A percentile compares a stretch with the other conserved stretches of the same genome.
These are phyloP conservation scores for Tanacetum coccineum DNA, from an alignment of 129 eudicot genomes.

Conservation along the genomic window DNA sequence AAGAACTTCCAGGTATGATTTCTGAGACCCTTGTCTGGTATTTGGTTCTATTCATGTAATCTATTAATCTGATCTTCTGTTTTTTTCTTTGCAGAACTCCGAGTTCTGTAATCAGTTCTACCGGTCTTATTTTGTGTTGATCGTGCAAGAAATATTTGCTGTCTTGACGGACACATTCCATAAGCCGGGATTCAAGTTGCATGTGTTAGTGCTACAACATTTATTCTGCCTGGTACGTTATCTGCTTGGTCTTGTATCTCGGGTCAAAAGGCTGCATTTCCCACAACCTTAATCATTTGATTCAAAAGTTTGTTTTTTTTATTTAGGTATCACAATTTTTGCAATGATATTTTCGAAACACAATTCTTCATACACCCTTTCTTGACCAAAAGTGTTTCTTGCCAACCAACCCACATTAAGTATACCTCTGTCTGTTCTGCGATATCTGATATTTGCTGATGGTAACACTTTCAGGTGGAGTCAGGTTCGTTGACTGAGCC, in stretches of 20 bases:
- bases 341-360: not conserved
- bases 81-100: constrained; percentile 50
- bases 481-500: constrained; percentile 79
- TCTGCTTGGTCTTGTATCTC: not conserved
- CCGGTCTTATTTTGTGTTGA: constrained; percentile 75
- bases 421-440: not conserved
- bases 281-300: too few relatives aligned
- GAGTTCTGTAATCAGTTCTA: constrained; percentile 88
- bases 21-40: not conserved
- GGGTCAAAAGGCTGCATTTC: not conserved
- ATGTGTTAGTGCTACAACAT: constrained; percentile 84
- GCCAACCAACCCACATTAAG: not conserved
- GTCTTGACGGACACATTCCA: constrained; percentile 97
- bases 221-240: constrained; percentile 72
- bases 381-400: not conserved
- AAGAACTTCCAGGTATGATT: constrained; percentile 83
- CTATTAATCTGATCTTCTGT: not conserved
- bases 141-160: constrained; percentile 97
- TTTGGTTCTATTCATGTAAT: not conserved
- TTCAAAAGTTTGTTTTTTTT: not conserved
- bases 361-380: too few relatives aligned
- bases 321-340: not conserved
- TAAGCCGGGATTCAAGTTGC: constrained; percentile 96
- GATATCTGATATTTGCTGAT: not conserved
- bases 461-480: constrained; percentile 54